These are phyloP conservation scores for Mortierella claussenii DNA, from an alignment of 192 early-diverging fungal genomes.

Conservation along the genomic window DNA sequence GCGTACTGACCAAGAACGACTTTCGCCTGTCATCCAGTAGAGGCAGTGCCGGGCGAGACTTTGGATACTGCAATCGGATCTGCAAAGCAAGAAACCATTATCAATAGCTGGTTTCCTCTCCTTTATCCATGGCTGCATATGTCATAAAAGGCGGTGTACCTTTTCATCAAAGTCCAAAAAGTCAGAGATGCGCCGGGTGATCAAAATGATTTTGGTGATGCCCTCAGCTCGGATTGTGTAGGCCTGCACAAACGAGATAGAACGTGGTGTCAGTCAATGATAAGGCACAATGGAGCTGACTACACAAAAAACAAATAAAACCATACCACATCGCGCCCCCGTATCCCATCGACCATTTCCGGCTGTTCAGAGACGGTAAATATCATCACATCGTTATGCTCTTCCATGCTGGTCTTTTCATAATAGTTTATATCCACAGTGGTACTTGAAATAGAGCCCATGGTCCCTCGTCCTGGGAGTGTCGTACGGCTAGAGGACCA, in stretches of 20 bases:
- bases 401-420: conserved; percentile 10
- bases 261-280: too few relatives aligned
- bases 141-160: conserved; percentile 29
- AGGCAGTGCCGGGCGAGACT: conserved; percentile 50
- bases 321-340: conserved; percentile 57
- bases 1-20: conserved; percentile 47
- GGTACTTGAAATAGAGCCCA: conserved; percentile 33
- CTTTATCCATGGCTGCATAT: background rate
- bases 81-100: too few relatives aligned
- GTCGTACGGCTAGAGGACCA: conserved; percentile 30
- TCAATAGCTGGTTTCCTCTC: too few relatives aligned
- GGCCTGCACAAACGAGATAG: conserved; percentile 14
- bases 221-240: conserved; percentile 59
- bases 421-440: conserved; percentile 33
- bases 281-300: background rate
- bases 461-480: conserved; percentile 8
- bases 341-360: conserved; percentile 51
- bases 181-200: conserved; percentile 61
- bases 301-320: conserved; percentile 14
- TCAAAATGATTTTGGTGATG: conserved; percentile 31
- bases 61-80: conserved; percentile 53
- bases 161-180: conserved; percentile 63
- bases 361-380: conserved; percentile 32
- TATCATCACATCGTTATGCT: conserved; percentile 19
- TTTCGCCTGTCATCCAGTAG: conserved; percentile 53